Percentiles rank a stretch among this genome's conserved stretches.
Evolutionary conservation across 495 filamentous ascomycete genomes (phyloP).

Genomic region (Cercophora newfieldiana): DNA sequence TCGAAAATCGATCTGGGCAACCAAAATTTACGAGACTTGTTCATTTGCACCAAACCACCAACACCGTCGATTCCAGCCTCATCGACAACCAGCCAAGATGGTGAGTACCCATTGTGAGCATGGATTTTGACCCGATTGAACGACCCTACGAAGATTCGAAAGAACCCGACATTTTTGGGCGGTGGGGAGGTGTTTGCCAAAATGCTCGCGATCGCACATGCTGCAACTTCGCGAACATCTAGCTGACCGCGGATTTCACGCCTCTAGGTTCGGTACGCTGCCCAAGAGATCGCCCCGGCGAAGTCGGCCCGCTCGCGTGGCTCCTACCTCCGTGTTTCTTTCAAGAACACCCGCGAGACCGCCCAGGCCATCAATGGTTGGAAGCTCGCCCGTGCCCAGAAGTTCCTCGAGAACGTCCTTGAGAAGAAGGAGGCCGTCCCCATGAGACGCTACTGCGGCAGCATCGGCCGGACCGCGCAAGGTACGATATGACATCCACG

Average conservation of each 20-base stretch:
- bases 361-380: conserved; percentile 98
- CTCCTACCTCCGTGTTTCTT: conserved; percentile 96
- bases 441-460: conserved; percentile 92
- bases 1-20: conserved; percentile 37
- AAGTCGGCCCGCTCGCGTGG: conserved; percentile 97
- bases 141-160: conserved; percentile 6
- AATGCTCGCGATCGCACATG: not conserved
- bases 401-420: conserved; percentile 95
- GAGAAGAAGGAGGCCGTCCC: conserved; percentile 95
- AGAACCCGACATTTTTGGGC: not conserved
- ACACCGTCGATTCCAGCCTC: conserved; percentile 36
- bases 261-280: conserved; percentile 93
- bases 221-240: conserved; percentile 6
- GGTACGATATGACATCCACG: conserved; percentile 63
- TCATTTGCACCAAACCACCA: conserved; percentile 31
- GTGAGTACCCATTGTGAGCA: conserved; percentile 31
- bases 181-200: conserved; percentile 1
- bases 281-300: conserved; percentile 77
- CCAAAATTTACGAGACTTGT: conserved; percentile 37
- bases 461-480: conserved; percentile 91
- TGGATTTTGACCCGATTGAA: conserved; percentile 9
- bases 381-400: conserved; percentile 92
- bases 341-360: conserved; percentile 99
- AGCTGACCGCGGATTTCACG: conserved; percentile 41
- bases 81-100: conserved; percentile 44